These are phyloP conservation scores for Solanum hybrid DNA, from an alignment of 305 asterid species.

Conservation along the genomic window DNA sequence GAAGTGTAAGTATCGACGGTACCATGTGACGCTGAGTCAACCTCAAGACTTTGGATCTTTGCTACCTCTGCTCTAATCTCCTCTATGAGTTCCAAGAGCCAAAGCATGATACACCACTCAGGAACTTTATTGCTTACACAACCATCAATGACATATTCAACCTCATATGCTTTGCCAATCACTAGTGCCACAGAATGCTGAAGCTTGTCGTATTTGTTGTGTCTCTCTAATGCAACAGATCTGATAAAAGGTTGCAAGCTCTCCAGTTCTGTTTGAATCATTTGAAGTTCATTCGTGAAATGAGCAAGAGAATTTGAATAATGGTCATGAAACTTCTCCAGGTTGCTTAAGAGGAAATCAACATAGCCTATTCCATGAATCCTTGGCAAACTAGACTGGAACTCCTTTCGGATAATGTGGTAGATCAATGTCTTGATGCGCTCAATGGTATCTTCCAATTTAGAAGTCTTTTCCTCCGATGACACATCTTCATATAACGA, in stretches of 20 bases:
- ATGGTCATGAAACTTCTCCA: neutral
- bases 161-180: neutral
- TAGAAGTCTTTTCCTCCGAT: fast-evolving
- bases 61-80: neutral
- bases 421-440: neutral
- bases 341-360: neutral
- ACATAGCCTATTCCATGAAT: neutral
- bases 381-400: neutral
- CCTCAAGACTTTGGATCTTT: neutral
- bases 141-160: neutral
- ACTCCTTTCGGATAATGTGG: neutral
- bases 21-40: neutral
- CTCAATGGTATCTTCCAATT: neutral
- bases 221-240: neutral
- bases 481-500: neutral
- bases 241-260: neutral
- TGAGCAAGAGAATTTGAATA: neutral
- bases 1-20: neutral
- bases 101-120: neutral
- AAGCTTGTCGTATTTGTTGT: neutral
- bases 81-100: neutral
- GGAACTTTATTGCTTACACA: neutral
- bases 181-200: neutral
- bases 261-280: neutral
- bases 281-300: neutral